Base-by-base conservation (phyloP, 2,329 filamentous ascomycete genomes). In the Sphaerulina musiva region DNA sequence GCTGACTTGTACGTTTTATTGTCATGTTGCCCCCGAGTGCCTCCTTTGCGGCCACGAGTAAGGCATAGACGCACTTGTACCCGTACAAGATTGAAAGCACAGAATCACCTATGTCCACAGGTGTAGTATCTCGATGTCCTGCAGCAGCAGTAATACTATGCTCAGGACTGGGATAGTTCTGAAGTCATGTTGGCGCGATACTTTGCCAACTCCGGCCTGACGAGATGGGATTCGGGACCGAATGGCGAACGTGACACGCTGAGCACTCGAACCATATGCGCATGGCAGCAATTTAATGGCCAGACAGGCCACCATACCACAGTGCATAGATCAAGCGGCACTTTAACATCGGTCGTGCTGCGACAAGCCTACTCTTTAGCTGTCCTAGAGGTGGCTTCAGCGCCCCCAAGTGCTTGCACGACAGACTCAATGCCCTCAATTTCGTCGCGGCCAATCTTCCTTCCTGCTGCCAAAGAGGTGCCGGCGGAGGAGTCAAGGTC, bases 401-500 rank as follows among this genome's bases (percentile, higher is more conserved):
- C 61, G 20, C 64, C 64, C 20, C 62, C 62, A 42, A 70, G 54
- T 11, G 66, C 66, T 51, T 66, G 67, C 39, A 68, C 69, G 44
- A 73, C 63, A 26, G 60, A 62, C 56, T 73, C 71, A 44, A 73
- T 60, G 3, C 68, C 70, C 53, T 65, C 62, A 38, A 72, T 58
- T 58, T 73, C 71, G 3, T 72, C 69, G 17, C 55, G 54, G 12
- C 62, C 63, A 20, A 70, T 56, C 43, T 59, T 64, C 46, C 69
- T 38, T 9, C 55, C 60, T 9, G 57, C 60, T 6, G 55, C 56
- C 6, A 59, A 49, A 14, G 61, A 61, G 17, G 59, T 56, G 12
- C 59, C 63, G 12, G 68, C 69, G 7, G 59, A 56, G 23, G 55
- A 55, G n/a, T 69, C 70, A 48, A 70, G 66, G 51, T 89, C 85